phyloP scores from a whole-genome alignment of 2,329 filamentous ascomycete species.

The Beauveria asiatica region DNA sequence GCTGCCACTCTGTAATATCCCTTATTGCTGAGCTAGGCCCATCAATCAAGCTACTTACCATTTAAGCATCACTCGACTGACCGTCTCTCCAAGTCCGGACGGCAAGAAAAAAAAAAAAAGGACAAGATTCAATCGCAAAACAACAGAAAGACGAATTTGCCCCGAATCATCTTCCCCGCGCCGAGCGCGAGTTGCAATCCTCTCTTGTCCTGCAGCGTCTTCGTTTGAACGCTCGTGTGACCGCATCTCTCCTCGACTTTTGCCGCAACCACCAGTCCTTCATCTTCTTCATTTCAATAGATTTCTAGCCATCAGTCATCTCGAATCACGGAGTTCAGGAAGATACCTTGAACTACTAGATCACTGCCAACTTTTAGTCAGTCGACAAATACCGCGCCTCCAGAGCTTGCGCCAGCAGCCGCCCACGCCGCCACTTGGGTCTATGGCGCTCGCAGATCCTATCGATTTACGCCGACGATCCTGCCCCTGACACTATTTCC shows the following conservation, averaged over 20 bases:
- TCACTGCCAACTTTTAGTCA: not conserved
- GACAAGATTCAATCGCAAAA: not conserved
- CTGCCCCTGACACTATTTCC: conserved; percentile 6
- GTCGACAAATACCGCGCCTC: not conserved
- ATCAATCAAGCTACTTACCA: too few relatives aligned
- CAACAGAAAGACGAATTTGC: too few relatives aligned
- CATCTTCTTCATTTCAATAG: not conserved
- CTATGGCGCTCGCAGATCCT: conserved; percentile 7
- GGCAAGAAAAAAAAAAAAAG: not conserved
- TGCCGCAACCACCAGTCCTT: not conserved
- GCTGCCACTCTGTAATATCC: not conserved
- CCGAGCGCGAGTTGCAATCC: not conserved
- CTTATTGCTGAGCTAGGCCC: not conserved
- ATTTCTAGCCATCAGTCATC: not conserved
- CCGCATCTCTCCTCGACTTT: not conserved
- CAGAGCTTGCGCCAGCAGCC: not conserved
- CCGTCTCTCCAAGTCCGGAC: not conserved
- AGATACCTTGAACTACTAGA: not conserved
- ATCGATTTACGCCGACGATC: conserved; percentile 5
- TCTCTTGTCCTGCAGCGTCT: not conserved
- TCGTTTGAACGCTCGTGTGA: not conserved
- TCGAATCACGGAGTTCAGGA: not conserved
- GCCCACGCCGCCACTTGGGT: not conserved
- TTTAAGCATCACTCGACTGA: not conserved
- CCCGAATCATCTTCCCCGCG: too few relatives aligned